Evolutionary conservation across 2,329 filamentous ascomycete genomes (phyloP).

Genomic region (Madurella fahalii): DNA sequence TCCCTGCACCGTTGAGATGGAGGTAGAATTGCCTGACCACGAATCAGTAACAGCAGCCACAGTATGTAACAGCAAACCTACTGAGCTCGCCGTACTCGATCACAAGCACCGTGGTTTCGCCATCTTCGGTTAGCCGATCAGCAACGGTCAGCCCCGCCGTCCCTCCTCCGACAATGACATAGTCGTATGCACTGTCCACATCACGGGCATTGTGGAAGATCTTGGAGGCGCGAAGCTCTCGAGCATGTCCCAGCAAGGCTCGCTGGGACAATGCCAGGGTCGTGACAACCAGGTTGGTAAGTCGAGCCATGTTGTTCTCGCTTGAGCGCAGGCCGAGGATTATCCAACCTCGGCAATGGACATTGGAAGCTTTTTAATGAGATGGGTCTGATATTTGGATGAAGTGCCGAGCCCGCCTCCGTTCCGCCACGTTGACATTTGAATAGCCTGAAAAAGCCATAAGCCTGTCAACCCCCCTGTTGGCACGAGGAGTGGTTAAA

Average conservation of each 20-base stretch:
- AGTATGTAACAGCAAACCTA: background rate
- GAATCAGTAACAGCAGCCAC: background rate
- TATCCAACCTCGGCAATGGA: background rate
- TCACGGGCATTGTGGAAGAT: constrained; percentile 12
- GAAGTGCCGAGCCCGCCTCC: constrained; percentile 1
- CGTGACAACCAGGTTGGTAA: background rate
- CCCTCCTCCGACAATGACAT: constrained; percentile 24
- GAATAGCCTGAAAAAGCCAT: constrained; percentile 9
- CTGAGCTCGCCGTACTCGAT: constrained; percentile 26
- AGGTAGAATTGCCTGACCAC: constrained; percentile 20
- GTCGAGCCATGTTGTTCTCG: constrained; percentile 9
- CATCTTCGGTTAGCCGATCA: constrained; percentile 21
- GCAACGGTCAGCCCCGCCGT: constrained; percentile 24
- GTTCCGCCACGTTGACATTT: background rate
- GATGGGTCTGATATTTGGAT: background rate
- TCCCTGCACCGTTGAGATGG: constrained; percentile 20
- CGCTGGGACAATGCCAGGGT: background rate
- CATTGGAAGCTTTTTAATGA: background rate
- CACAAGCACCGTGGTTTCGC: constrained; percentile 23
- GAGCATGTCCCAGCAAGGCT: background rate
- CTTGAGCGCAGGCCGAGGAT: background rate
- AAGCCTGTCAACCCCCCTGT: background rate
- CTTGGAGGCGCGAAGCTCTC: constrained; percentile 5
- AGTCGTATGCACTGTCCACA: constrained; percentile 28
- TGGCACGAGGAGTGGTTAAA: constrained; percentile 1